Base-by-base conservation (phyloP, 305 asterid genomes). In the Fraxinus baroniana region DNA sequence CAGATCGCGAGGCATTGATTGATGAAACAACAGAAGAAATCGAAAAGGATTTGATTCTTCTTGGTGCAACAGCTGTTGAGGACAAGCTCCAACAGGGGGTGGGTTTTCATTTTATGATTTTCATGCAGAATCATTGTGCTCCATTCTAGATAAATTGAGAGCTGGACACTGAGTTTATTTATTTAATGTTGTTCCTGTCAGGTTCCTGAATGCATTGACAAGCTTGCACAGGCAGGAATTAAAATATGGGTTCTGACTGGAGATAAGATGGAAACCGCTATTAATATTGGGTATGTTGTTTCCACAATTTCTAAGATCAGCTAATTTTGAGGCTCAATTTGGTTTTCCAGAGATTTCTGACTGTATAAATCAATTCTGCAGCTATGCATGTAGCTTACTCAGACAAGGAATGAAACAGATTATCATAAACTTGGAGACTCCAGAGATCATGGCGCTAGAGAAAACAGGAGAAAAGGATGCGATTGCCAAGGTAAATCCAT, bases 81-180 rank as follows among this genome's bases (percentile, higher is more conserved):
- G 99, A 96, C 92, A 96, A 96, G 87, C 98, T 95, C 86, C 99
- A 95, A 88, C 88, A 91, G 99, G 99, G 99, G 97, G 99, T 95
- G 83, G 80, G 93, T 85, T 87, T 70, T 41, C 62, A 78, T 39
- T 36, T 74, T 62, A 78, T 60, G 57, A 74, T 60, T n/a, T 78
- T 79, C 49, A 36, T 28, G 66, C 55, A 10, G 26, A 79, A 62
- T n/a, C n/a, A n/a, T n/a, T n/a, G n/a, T n/a, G 3, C 55, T 0
- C 37, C 41, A 18, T 8, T 78, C 30, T 49, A 22, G 13, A 20
- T 4, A 74, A 20, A 5, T 73, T 7, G 13, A 37, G 15, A 41
- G 10, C n/a, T n/a, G 6, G 77, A 68, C 30, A 78, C 83, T 81
- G 83, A 76, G 12, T 78, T 78, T 76, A 35, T 55, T 44, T 82